Evolutionary conservation across 352 stramenopile species (phyloP).

Genomic region (Aphanomyces invadans): DNA sequence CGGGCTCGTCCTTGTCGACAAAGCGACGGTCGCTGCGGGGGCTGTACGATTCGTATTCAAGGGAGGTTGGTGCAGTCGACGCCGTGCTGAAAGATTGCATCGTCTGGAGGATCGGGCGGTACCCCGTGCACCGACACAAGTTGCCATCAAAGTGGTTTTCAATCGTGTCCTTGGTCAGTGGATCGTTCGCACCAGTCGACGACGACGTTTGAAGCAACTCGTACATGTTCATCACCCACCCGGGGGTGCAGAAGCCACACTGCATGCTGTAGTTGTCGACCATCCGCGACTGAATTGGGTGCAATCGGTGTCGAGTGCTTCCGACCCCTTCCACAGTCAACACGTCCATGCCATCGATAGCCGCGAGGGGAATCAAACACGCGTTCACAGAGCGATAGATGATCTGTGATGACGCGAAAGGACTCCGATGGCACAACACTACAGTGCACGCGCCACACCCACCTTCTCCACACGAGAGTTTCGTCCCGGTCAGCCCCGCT

Average conservation of each 20-base stretch:
- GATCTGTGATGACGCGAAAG: slow-evolving; percentile 19
- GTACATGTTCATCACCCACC: slow-evolving; percentile 39
- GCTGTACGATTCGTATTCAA: slow-evolving; percentile 7
- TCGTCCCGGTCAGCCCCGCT: slow-evolving; percentile 58
- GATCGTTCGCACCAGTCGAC: too few species aligned
- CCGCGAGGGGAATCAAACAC: slow-evolving; percentile 70
- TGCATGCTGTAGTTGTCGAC: slow-evolving; percentile 71
- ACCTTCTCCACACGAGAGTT: slow-evolving; percentile 41
- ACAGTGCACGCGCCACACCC: slow-evolving; percentile 35
- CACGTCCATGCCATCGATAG: slow-evolving; percentile 69
- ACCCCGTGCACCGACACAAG: slow-evolving; percentile 84
- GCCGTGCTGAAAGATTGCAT: slow-evolving; percentile 28
- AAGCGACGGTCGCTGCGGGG: not conserved
- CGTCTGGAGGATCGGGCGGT: slow-evolving; percentile 46
- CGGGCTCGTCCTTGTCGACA: not conserved
- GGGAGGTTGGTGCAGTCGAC: not conserved
- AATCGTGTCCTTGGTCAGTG: slow-evolving; percentile 39
- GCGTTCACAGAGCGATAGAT: slow-evolving; percentile 62
- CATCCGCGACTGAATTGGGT: slow-evolving; percentile 59
- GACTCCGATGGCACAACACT: slow-evolving; percentile 28
- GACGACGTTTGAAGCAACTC: slow-evolving; percentile 32
- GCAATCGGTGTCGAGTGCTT: slow-evolving; percentile 28
- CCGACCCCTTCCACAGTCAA: slow-evolving; percentile 82
- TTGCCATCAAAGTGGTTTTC: slow-evolving; percentile 86
- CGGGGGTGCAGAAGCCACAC: slow-evolving; percentile 74